Conservation (phyloP, 768 basidiomycete species). For the Austroboletus eburneus region DNA sequence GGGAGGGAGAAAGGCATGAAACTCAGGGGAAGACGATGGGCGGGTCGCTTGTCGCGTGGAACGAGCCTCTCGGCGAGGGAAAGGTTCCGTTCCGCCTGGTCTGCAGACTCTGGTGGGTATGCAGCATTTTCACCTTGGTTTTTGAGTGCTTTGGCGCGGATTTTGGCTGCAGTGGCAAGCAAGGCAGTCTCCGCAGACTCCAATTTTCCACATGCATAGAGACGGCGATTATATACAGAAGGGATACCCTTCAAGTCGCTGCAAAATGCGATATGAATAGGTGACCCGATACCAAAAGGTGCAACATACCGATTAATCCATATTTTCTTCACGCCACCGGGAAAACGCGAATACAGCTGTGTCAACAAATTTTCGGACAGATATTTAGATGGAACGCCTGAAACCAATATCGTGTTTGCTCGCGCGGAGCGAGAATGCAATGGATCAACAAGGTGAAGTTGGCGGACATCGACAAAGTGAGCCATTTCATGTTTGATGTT, state of each 20-base stretch:
- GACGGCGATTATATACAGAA: constrained; percentile 71
- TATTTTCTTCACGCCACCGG: constrained; percentile 85
- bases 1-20: constrained; percentile 55
- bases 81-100: constrained; percentile 28
- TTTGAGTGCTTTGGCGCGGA: constrained; percentile 54
- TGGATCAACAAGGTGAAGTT: constrained; percentile 73
- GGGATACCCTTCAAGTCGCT: constrained; percentile 87
- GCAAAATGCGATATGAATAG: background rate
- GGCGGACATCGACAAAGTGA: constrained; percentile 75
- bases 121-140: constrained; percentile 31
- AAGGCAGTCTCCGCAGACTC: constrained; percentile 83
- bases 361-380: constrained; percentile 65
- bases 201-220: constrained; percentile 70
- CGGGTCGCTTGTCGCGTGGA: constrained; percentile 69
- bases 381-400: constrained; percentile 79
- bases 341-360: constrained; percentile 73
- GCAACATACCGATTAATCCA: constrained; percentile 85
- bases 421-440: constrained; percentile 74
- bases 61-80: constrained; percentile 52
- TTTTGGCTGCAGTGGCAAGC: constrained; percentile 70
- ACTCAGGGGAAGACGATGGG: constrained; percentile 60
- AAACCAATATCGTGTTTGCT: constrained; percentile 87
- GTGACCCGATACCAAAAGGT: background rate
- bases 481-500: constrained; percentile 78
- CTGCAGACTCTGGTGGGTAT: constrained; percentile 15